A percentile compares a stretch with the other conserved stretches of the same genome.
Conservation (phyloP, 192 early-diverging fungal genomes). For the Coemansia sp. region DNA sequence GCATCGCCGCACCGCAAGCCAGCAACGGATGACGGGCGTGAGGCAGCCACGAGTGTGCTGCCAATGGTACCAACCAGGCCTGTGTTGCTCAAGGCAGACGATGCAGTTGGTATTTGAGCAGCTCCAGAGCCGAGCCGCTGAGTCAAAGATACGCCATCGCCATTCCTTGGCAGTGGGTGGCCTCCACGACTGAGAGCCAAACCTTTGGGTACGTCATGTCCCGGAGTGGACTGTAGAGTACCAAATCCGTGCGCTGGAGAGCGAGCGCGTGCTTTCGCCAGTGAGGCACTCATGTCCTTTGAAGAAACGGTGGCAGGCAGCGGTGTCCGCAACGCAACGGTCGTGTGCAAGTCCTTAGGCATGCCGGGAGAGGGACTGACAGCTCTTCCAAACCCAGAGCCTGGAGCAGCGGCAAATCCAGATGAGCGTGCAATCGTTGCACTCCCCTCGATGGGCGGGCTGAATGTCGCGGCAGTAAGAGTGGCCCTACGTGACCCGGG, state of each 20-base stretch:
- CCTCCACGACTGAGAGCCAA: neutral
- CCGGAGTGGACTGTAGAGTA: neutral
- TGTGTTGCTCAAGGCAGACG: neutral
- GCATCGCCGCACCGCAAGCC: conserved; percentile 56
- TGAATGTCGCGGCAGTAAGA: conserved; percentile 41
- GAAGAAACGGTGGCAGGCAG: neutral
- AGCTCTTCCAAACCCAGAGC: conserved; percentile 12
- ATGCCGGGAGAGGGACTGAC: conserved; percentile 35
- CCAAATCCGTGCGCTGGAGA: conserved; percentile 4
- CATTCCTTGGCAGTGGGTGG: neutral
- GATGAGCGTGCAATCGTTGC: conserved; percentile 36
- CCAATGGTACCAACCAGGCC: neutral
- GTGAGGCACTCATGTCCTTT: neutral
- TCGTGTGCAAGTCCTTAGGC: neutral
- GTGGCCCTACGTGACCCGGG: conserved; percentile 35
- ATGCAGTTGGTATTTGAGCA: neutral
- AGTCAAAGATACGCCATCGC: neutral
- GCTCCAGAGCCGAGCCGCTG: conserved; percentile 8
- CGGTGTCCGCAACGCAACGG: conserved; percentile 11
- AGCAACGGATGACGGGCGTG: conserved; percentile 11
- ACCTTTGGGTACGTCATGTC: conserved; percentile 6
- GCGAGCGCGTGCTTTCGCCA: conserved; percentile 8
- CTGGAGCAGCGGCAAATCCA: conserved; percentile 21
- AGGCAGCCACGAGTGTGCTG: neutral
- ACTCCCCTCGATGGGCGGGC: conserved; percentile 12